Base-by-base conservation (phyloP, 169 alveolate species). In the Plasmodium falciparum region DNA sequence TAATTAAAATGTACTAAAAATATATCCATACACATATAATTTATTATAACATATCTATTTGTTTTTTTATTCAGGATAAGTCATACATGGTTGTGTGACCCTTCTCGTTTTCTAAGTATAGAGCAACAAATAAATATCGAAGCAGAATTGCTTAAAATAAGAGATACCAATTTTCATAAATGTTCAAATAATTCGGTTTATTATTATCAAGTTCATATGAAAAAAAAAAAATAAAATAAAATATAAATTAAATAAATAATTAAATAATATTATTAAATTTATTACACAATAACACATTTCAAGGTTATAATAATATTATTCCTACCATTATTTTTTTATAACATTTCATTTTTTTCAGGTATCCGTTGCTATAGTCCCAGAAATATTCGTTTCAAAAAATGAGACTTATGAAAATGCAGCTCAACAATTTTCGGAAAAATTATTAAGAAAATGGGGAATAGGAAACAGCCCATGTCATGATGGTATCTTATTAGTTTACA, bases 371-470 rank as follows among this genome's bases (percentile, higher is more conserved):
- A 6, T 83, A 50, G 91, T 83, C 9, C 91, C 85, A 7, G 67
- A 83, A 58, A 67, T 83, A 33, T 17, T 39, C 29, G 43, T 83
- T 47, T 22, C 43, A 39, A 70, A 83, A 83, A 83, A 83, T 22
- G 69, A 17, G n/a, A 69, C 78, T 8, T 3, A 43, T 56, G 91
- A 83, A 49, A 83, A 83, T 39, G 58, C 91, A 8, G 74, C 59
- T 3, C 50, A 83, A 39, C 5, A 9, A 15, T 83, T 83, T 62
- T 13, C 91, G 5, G 73, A 83, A 39, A 69, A 70, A 15, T 72
- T 56, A 74, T 58, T 88, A 47, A 62, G 92, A 49, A 88, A 88
- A 73, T 88, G 92, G 92, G 92, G 92, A 15, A 74, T 88, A 58
- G 92, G 92, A 58, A 70, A 88, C 22, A 72, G 62, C 17, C 71